A percentile compares a stretch with the other conserved stretches of the same genome.
These are phyloP conservation scores for Paramecium biaurelia DNA, from an alignment of 73 alveolate genomes.

Conservation along the genomic window DNA sequence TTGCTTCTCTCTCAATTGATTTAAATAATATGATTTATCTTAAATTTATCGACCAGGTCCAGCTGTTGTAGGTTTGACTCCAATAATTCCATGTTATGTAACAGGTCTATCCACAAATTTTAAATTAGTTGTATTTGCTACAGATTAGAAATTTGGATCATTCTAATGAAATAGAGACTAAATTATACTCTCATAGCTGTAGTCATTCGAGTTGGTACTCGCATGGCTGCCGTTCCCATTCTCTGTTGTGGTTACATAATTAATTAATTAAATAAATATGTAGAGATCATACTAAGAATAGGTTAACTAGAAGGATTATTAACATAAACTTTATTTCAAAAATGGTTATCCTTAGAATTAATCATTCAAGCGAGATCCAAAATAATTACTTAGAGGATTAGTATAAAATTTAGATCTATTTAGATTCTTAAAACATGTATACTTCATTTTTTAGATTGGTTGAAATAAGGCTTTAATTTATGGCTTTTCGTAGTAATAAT, in stretches of 20 bases:
- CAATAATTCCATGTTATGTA: conserved; percentile 92
- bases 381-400: not conserved
- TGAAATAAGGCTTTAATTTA: conserved; percentile 34
- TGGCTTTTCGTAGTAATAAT: not conserved
- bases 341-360: conserved; percentile 40
- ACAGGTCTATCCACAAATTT: conserved; percentile 94
- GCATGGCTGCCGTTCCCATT: conserved; percentile 5
- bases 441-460: not conserved
- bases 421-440: not conserved
- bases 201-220: conserved; percentile 58
- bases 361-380: not conserved
- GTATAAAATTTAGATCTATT: not conserved
- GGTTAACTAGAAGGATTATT: conserved; percentile 38
- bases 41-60: conserved; percentile 88
- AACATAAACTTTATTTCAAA: conserved; percentile 23
- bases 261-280: not conserved
- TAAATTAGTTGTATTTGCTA: conserved; percentile 86
- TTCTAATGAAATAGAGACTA: not conserved
- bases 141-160: conserved; percentile 64
- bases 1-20: conserved; percentile 79
- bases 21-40: conserved; percentile 85
- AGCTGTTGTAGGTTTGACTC: conserved; percentile 76
- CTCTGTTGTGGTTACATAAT: not conserved
- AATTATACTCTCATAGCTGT: conserved; percentile 55
- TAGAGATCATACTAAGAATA: conserved; percentile 5